Evolutionary conservation across 257 asterid species (phyloP).

Genomic region (Solanum lycopersicoides): DNA sequence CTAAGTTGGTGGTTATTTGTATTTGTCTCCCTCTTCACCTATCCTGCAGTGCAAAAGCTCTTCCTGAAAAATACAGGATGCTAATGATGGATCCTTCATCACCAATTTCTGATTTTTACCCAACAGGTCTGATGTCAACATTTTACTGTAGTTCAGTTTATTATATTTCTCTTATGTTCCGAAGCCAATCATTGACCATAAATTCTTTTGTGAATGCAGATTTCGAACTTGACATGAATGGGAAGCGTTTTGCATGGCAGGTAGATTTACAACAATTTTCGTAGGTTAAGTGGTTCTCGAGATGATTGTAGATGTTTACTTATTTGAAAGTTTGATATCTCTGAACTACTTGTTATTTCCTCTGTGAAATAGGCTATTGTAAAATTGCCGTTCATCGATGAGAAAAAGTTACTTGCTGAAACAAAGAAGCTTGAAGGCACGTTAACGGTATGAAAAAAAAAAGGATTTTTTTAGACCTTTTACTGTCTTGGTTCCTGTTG

Average conservation of each 20-base stretch:
- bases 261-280: slow-evolving; percentile 21
- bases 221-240: slow-evolving; percentile 92
- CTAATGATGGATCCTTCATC: slow-evolving; percentile 91
- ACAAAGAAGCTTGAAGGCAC: slow-evolving; percentile 77
- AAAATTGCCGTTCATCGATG: slow-evolving; percentile 92
- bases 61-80: slow-evolving; percentile 67
- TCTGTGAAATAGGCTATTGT: slow-evolving; percentile 57
- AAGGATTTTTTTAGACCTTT: background rate
- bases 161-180: background rate
- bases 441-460: slow-evolving; percentile 58
- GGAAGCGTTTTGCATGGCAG: slow-evolving; percentile 99
- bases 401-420: slow-evolving; percentile 78
- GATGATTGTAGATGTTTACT: background rate
- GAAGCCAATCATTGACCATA: slow-evolving; percentile 8
- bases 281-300: background rate
- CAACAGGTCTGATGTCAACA: slow-evolving; percentile 54
- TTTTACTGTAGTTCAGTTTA: background rate
- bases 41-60: slow-evolving; percentile 62
- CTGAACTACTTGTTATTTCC: background rate
- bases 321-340: background rate
- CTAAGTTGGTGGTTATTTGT: background rate
- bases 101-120: slow-evolving; percentile 70
- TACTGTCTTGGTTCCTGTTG: background rate
- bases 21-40: background rate
- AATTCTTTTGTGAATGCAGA: slow-evolving; percentile 25